Evolutionary conservation across 257 asterid species (phyloP).

Genomic region (Buddleja alternifolia): DNA sequence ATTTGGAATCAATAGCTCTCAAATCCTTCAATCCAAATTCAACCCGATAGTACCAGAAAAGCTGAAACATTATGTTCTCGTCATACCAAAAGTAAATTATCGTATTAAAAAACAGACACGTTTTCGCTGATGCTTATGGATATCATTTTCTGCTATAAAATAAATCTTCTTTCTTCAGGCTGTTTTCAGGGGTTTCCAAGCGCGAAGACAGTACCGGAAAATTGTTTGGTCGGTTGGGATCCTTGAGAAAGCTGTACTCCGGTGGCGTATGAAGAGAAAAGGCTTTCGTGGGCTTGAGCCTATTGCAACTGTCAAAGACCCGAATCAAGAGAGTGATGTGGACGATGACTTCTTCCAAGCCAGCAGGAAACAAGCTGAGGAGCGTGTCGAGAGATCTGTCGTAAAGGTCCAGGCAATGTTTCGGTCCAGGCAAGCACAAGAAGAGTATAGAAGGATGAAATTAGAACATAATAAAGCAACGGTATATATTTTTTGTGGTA

Average conservation of each 20-base stretch:
- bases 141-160: constrained; percentile 11
- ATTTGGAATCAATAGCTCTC: too few relatives aligned
- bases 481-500: constrained; percentile 37
- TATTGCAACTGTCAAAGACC: constrained; percentile 32
- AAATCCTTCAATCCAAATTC: too few relatives aligned
- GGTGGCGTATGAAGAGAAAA: constrained; percentile 94
- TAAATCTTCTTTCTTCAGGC: constrained; percentile 54
- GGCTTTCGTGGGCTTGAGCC: constrained; percentile 87
- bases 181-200: constrained; percentile 80
- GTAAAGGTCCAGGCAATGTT: constrained; percentile 93
- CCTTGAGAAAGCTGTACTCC: constrained; percentile 84
- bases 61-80: not conserved
- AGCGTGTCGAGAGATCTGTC: constrained; percentile 94
- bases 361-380: constrained; percentile 97
- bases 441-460: constrained; percentile 92
- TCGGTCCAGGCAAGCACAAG: constrained; percentile 91
- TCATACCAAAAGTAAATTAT: not conserved
- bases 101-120: not conserved
- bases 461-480: constrained; percentile 57
- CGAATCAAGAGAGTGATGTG: constrained; percentile 49
- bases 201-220: constrained; percentile 75
- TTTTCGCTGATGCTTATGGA: not conserved
- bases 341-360: constrained; percentile 92
- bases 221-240: constrained; percentile 92
- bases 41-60: not conserved